phyloP scores from a whole-genome alignment of 352 stramenopile genomes.

The Phytophthora quininea region DNA sequence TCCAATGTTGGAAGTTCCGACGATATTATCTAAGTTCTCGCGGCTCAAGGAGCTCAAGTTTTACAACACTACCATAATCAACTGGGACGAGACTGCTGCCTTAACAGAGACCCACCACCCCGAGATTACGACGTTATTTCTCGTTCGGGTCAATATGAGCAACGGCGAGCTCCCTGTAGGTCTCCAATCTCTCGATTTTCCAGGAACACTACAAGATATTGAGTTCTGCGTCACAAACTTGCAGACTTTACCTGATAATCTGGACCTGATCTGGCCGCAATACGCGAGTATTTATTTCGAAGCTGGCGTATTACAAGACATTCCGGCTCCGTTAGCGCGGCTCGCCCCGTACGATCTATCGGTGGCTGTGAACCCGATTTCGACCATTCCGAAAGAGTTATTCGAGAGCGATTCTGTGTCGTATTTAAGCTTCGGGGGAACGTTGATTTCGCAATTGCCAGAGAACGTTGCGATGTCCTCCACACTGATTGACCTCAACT shows the following conservation, averaged over 20 bases:
- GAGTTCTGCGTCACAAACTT: conserved; percentile 46
- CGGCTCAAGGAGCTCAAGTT: conserved; percentile 31
- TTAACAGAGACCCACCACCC: conserved; percentile 23
- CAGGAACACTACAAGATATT: conserved; percentile 29
- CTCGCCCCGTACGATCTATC: conserved; percentile 33
- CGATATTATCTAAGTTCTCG: conserved; percentile 17
- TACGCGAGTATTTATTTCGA: conserved; percentile 36
- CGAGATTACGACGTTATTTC: conserved; percentile 20
- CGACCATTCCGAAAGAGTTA: conserved; percentile 23
- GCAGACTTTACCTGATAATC: conserved; percentile 34
- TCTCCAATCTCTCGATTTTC: conserved; percentile 19
- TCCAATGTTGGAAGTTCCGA: conserved; percentile 31
- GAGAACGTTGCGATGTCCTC: conserved; percentile 26
- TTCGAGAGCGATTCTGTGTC: conserved; percentile 37
- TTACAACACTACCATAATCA: conserved; percentile 33
- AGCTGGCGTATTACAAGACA: conserved; percentile 13
- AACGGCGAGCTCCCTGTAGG: conserved; percentile 20
- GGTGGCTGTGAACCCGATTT: conserved; percentile 32
- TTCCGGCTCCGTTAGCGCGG: conserved; percentile 19
- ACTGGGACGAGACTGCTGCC: conserved; percentile 18
- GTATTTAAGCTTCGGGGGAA: conserved; percentile 35
- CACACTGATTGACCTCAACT: conserved; percentile 31
- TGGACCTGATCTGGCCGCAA: conserved; percentile 47
- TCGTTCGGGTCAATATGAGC: conserved; percentile 28
- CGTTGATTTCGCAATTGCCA: conserved; percentile 26